Evolutionary conservation across 305 asterid genomes (phyloP), one percentile per base, ranked within the genome.

Genomic region (Solanum chacoense): DNA sequence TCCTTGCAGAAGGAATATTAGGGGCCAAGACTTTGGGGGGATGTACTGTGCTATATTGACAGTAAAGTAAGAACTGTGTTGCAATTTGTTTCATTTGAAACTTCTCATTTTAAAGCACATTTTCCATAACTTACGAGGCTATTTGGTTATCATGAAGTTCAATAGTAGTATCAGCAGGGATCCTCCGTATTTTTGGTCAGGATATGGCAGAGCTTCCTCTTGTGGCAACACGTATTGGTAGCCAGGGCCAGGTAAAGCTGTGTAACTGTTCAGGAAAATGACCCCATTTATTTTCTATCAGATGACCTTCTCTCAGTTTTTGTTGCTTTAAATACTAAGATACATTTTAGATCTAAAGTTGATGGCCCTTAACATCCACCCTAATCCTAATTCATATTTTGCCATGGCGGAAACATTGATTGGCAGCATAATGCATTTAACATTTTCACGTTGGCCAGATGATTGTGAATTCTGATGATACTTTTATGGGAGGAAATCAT

Each of bases 1-100:
- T 85, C 79, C 81, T 88, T 75, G 77, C 94, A 96, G 99, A 92
- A 94, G 99, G 95, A 97, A 95, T 90, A 98, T 95, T 89, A 92
- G 98, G 92, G 99, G 98, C 75, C 98, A 95, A 91, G 97, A 98
- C 93, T 96, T 95, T 91, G 91, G 98, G 91, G 99, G 99, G 91
- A 95, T 98, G 93, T 93, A 95, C 92, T 98, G 99, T 91, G 98
- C 98, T 73, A 93, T 98, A 91, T 92, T 98, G 94, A 95, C 95
- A 3, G 97, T 95, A 88, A 95, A 98, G 99, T 98, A 92, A 50
- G 84, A 26, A 24, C 34, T 20, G 22, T 11, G 73, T 83, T 83
- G 67, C 50, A n/a, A n/a, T 63, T 45, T 83, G 84, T 71, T 13
- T 37, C 31, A 16, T 72, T 34, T 80, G 36, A 55, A 87, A 83